Conservation (phyloP, 306 rosid species). For the Arachis stenosperma region DNA sequence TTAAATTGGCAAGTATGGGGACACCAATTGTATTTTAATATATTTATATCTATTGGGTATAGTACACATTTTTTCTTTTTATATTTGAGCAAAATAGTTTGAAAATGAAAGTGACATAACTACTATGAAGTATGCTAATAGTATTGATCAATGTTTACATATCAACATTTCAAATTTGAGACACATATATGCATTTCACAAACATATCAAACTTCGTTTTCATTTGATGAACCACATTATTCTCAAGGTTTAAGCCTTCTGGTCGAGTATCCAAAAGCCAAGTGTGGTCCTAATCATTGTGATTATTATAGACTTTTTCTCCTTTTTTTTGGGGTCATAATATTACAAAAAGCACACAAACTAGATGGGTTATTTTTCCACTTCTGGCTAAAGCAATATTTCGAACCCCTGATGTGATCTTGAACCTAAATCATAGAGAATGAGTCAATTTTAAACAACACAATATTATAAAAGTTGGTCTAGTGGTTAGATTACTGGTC, state of each 20-base stretch:
- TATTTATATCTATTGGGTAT: not conserved
- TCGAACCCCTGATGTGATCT: too few species aligned
- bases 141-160: constrained; percentile 12
- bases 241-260: not conserved
- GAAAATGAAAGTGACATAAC: constrained; percentile 29
- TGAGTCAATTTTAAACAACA: too few species aligned
- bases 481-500: too few species aligned
- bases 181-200: not conserved
- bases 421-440: too few species aligned
- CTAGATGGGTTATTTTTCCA: too few species aligned
- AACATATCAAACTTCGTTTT: not conserved
- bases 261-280: not conserved
- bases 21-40: too few species aligned
- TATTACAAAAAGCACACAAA: too few species aligned
- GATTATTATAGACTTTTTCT: not conserved
- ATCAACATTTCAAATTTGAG: not conserved
- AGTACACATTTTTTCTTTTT: not conserved
- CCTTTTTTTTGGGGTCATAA: too few species aligned
- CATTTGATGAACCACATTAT: not conserved
- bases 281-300: not conserved
- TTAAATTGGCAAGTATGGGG: constrained; percentile 3
- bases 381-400: too few species aligned
- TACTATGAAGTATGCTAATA: constrained; percentile 1
- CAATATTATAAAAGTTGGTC: too few species aligned
- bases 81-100: not conserved